Evolutionary conservation across 1,284 basidiomycete genomes (phyloP), one percentile per base, ranked within the genome.

Genomic region (Golubevia pallescens): DNA sequence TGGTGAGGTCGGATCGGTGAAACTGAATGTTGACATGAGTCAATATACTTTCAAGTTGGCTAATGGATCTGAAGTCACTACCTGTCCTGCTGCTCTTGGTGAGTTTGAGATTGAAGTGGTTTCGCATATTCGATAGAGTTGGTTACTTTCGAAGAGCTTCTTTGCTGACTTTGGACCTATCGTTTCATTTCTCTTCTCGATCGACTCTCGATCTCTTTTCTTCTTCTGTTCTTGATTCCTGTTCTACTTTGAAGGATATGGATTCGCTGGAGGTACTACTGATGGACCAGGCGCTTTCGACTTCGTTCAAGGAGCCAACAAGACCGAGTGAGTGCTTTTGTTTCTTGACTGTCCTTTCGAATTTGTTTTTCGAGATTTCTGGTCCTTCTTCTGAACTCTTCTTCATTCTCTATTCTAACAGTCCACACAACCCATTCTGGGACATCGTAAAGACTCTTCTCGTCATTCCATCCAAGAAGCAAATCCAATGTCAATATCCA

Each of bases 1-100:
- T 1, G 69, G 62, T 5, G 70, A 65, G 20, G 69, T 80, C 14
- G 68, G 67, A 57, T 69, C 65, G 53, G 78, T 80, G 60, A 75
- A 78, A 65, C 71, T 74, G 68, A 77, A 77, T 66, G 92, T 90
- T 3, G 86, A 90, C 66, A 85, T 78, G 91, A 91, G 90, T 87
- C 89, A 28, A 89, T 89, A 92, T 73, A 88, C 88, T 1, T 93
- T 93, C 82, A 86, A 86, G 14, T 86, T 93, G 19, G 86, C 88
- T 14, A 91, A 93, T 74, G 92, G 92, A 28, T 91, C 90, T 8
- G 87, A 84, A 0, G 91, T 91, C 58, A 87, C 88, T 52, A 93
- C 93, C 0, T 94, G 93, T 80, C 92, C 93, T 7, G 88, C 92
- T 66, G 93, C 92, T 48, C 87, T 93, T 86, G 93, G 92, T 91